Percentiles rank a stretch among this genome's conserved stretches.
These are phyloP conservation scores for Leucocoprinus birnbaumii DNA, from an alignment of 768 basidiomycete species.

Conservation along the genomic window DNA sequence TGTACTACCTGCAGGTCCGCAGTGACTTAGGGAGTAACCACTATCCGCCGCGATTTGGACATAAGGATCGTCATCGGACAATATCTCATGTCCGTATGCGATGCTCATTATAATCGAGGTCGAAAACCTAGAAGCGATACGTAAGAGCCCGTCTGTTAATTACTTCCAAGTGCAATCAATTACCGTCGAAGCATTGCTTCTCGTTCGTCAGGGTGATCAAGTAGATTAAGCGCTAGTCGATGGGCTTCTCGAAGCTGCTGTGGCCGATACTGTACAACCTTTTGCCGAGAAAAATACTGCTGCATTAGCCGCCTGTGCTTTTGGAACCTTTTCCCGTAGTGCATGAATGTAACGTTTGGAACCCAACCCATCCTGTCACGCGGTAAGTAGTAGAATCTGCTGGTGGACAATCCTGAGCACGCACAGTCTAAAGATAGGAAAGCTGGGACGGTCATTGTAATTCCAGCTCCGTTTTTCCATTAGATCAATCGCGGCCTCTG, in stretches of 20 bases:
- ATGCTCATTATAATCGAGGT: neutral
- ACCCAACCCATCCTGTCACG: neutral
- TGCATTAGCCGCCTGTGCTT: conserved; percentile 7
- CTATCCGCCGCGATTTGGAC: neutral
- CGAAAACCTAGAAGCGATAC: neutral
- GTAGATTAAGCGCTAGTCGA: neutral
- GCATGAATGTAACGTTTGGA: neutral
- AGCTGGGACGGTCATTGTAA: conserved; percentile 10
- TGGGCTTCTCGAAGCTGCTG: neutral
- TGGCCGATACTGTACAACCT: neutral
- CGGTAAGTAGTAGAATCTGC: neutral
- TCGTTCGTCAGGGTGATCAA: neutral
- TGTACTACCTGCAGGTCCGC: conserved; percentile 3
- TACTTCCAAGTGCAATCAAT: too few species aligned
- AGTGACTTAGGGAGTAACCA: conserved; percentile 3
- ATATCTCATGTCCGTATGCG: conserved; percentile 3
- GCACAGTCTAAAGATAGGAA: conserved; percentile 2
- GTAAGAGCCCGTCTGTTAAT: too few species aligned
- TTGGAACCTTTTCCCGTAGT: conserved; percentile 4
- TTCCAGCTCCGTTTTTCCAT: conserved; percentile 17
- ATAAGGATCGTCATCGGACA: neutral
- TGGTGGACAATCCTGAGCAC: neutral
- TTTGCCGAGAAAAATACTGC: neutral
- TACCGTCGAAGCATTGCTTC: neutral
- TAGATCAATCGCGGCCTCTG: conserved; percentile 16